Conservation (phyloP, 2,329 filamentous ascomycete species). For the Trichoderma koningii region DNA sequence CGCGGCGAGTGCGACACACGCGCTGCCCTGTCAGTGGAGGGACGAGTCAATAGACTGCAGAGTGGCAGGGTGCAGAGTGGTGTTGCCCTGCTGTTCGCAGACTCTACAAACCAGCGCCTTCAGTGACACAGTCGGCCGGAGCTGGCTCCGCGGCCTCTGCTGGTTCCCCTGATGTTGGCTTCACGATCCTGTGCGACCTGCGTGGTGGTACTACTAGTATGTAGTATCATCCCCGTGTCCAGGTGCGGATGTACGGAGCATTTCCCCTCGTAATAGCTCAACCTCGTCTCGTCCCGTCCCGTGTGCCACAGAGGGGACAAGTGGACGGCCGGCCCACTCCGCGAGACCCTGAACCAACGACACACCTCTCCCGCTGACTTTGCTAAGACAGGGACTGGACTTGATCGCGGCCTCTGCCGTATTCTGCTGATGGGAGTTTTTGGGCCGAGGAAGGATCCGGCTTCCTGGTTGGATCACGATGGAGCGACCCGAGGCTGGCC, state of each 20-base stretch:
- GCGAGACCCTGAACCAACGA: not conserved
- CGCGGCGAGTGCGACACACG: conserved; percentile 10
- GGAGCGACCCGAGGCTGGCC: not conserved
- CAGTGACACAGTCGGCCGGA: not conserved
- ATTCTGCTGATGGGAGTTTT: not conserved
- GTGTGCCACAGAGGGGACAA: conserved; percentile 14
- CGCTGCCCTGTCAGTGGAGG: not conserved
- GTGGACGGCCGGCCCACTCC: conserved; percentile 15
- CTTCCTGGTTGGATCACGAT: conserved; percentile 21
- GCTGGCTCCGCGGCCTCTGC: not conserved
- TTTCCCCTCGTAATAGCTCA: not conserved
- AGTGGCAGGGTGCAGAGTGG: not conserved
- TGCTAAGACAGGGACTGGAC: not conserved
- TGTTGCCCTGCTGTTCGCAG: not conserved
- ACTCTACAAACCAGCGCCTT: no score
- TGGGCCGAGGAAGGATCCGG: not conserved
- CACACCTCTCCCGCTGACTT: not conserved
- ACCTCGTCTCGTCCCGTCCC: conserved; percentile 24
- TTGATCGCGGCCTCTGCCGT: not conserved
- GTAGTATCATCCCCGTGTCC: not conserved
- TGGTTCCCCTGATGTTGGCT: not conserved
- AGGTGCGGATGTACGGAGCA: not conserved
- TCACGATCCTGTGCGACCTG: not conserved
- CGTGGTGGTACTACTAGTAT: no score
- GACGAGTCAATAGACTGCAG: not conserved